phyloP scores from a whole-genome alignment of 2,329 filamentous ascomycete genomes.

The Colletotrichum endophyticum region DNA sequence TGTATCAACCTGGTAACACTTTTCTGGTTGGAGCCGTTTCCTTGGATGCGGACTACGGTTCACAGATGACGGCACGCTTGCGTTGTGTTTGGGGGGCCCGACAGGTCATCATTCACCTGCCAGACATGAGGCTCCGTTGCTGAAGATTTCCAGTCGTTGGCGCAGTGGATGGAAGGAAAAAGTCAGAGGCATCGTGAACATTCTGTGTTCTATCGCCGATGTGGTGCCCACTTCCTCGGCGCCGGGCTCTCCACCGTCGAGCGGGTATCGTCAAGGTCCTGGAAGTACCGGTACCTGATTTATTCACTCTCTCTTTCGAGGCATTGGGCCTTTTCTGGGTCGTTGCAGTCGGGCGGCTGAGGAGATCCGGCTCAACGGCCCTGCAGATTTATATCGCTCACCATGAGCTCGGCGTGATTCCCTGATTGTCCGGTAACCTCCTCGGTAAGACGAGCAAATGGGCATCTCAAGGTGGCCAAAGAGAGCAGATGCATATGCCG shows the following conservation, averaged over 20 bases:
- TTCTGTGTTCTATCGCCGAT: slow-evolving; percentile 6
- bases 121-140: not conserved
- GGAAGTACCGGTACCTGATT: not conserved
- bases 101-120: not conserved
- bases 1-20: not conserved
- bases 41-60: not conserved
- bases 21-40: not conserved
- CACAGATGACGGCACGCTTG: slow-evolving; percentile 5
- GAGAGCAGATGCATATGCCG: not conserved
- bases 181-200: slow-evolving; percentile 17
- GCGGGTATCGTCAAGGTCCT: not conserved
- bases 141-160: not conserved
- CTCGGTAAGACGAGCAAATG: not conserved
- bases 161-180: not conserved
- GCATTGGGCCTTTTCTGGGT: not conserved
- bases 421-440: not conserved
- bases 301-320: not conserved
- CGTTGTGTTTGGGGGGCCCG: not conserved
- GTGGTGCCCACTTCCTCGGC: slow-evolving; percentile 2
- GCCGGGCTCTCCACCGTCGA: slow-evolving; percentile 6
- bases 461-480: not conserved
- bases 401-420: not conserved
- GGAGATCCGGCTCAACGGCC: slow-evolving; percentile 7
- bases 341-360: not conserved
- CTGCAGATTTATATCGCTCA: slow-evolving; percentile 17